Percentiles rank a stretch among this genome's conserved stretches.
These are phyloP conservation scores for Annona cherimola DNA, from an alignment of 164 flowering plant species.

Conservation along the genomic window DNA sequence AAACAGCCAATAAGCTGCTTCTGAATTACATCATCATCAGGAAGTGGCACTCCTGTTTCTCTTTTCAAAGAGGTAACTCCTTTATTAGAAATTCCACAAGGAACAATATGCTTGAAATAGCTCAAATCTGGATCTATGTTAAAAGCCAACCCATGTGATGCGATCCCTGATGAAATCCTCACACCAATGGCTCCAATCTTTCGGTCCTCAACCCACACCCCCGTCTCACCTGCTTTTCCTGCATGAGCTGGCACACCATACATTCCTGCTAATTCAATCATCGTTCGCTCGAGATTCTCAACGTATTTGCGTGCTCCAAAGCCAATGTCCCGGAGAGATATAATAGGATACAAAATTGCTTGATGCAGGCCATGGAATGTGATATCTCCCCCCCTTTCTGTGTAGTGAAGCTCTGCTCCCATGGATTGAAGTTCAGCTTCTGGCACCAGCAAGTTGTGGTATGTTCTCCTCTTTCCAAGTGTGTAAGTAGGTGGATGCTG, in stretches of 20 bases:
- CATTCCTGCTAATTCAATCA: constrained; percentile 68
- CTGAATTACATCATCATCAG: constrained; percentile 63
- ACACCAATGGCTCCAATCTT: constrained; percentile 98
- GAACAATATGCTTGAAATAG: constrained; percentile 82
- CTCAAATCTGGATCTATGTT: constrained; percentile 84
- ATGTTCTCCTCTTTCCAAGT: constrained; percentile 77
- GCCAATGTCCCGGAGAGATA: constrained; percentile 66
- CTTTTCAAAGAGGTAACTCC: constrained; percentile 80
- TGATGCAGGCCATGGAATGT: constrained; percentile 95
- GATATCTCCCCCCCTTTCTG: constrained; percentile 90
- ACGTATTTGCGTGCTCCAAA: constrained; percentile 83
- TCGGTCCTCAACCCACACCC: constrained; percentile 86
- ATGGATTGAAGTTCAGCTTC: constrained; percentile 50
- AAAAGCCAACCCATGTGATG: constrained; percentile 93
- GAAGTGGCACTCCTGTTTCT: constrained; percentile 57
- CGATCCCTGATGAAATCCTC: constrained; percentile 70
- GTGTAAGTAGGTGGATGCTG: constrained; percentile 97
- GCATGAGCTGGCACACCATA: constrained; percentile 66
- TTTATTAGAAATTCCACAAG: constrained; percentile 89
- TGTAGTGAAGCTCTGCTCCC: constrained; percentile 91
- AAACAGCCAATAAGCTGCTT: constrained; percentile 81
- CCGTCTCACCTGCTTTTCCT: constrained; percentile 61
- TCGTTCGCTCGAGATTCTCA: constrained; percentile 69
- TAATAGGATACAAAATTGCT: constrained; percentile 77
- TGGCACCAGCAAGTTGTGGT: constrained; percentile 70